phyloP scores from a whole-genome alignment of 2,329 filamentous ascomycete species.

The Phyllosticta ampelicida region DNA sequence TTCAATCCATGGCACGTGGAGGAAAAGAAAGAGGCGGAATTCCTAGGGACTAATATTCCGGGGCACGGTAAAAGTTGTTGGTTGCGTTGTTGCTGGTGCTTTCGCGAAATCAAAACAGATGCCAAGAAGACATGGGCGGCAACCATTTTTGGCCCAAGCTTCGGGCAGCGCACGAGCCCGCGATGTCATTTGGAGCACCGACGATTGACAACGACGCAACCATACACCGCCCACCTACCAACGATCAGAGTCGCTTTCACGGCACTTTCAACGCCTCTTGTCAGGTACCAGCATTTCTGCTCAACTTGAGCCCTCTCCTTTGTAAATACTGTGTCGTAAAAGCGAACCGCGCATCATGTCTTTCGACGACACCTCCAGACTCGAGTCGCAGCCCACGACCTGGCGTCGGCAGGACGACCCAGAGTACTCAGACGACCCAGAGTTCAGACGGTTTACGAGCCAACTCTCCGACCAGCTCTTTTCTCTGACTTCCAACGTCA shows the following conservation, averaged over 20 bases:
- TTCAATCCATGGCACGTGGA: conserved; percentile 7
- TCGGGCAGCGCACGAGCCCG: neutral
- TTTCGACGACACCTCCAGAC: conserved; percentile 72
- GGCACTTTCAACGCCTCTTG: neutral
- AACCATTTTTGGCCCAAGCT: neutral
- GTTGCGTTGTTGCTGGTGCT: conserved; percentile 8
- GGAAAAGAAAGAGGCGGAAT: neutral
- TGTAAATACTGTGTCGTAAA: neutral
- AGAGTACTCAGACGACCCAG: conserved; percentile 81
- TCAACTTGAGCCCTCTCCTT: neutral
- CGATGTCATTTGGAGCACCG: conserved; percentile 4
- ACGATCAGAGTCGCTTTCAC: neutral
- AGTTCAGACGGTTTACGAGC: conserved; percentile 74
- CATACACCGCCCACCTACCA: conserved; percentile 1
- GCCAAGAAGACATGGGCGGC: neutral
- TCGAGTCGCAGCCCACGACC: conserved; percentile 68
- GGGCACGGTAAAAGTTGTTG: neutral
- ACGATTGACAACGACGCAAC: neutral
- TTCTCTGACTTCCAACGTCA: conserved; percentile 77
- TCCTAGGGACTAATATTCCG: neutral
- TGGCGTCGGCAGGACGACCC: conserved; percentile 59
- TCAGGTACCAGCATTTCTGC: conserved; percentile 3
- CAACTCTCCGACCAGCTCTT: conserved; percentile 82
- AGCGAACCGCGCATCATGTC: conserved; percentile 52
- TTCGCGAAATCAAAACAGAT: conserved; percentile 9